Base-by-base conservation (phyloP, 2,329 filamentous ascomycete species). In the Lecanicillium sp. region DNA sequence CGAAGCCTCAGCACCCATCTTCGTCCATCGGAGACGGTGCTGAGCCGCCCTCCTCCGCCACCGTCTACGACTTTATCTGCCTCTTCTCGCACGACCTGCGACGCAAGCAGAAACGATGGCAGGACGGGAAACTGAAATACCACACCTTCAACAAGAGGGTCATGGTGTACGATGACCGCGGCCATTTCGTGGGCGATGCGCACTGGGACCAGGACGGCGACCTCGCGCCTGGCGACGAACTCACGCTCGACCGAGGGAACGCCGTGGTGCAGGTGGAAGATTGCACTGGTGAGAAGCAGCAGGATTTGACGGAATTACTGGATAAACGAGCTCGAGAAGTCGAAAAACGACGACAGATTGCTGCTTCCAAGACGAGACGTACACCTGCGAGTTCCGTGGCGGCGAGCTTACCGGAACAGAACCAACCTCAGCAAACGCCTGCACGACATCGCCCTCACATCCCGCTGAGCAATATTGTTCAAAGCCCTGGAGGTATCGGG, bases 81-180 rank as follows among this genome's bases (percentile, higher is more conserved):
- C 78, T 96, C 4, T 96, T 86, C 61, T 94, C 88, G 2, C 79
- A 86, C 55, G 89, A 96, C 55, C 59, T 94, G 30, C 79, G 80
- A 37, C 79, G 86, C 40, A 96, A 96, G 64, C 81, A 87, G 50
- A 96, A 96, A 58, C 72, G 86, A 44, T 96, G 89, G 89, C 87
- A 94, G 53, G 89, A 96, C 80, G 89, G 90, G 27, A 79, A 79
- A 37, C 74, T 96, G 44, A 84, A 83, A 47, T 94, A 83, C 47
- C 89, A 96, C 55, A 83, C 84, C 1, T 95, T 94, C 74, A 96
- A 96, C 65, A 86, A 81, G 55, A 79, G 87, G 4, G 69, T 92
- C 43, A 94, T 96, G 86, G 85, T 94, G 6, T 90, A 92, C 51
- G 88, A 95, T 57, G 79, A 86, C 33, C 68, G 76, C 3, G 79